phyloP scores from a whole-genome alignment of 306 rosid genomes.

The Notholithocarpus densiflorus region DNA sequence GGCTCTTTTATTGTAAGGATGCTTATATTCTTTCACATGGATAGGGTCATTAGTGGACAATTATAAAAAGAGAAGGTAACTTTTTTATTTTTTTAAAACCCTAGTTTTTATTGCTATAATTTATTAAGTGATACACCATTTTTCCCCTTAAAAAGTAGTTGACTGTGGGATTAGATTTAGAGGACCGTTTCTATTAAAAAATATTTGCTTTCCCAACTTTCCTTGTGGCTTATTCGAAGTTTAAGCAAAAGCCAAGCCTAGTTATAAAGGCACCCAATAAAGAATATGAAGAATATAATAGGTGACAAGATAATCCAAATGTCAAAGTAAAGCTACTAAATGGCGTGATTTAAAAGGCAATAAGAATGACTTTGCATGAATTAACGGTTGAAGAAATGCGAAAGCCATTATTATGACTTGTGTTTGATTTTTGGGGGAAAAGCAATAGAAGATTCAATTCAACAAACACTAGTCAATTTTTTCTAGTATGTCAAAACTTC shows the following conservation, averaged over 20 bases:
- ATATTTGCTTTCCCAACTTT: no score
- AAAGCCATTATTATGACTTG: not conserved
- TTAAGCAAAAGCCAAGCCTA: not conserved
- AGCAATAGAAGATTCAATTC: not conserved
- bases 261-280: not conserved
- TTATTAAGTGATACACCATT: no score
- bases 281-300: not conserved
- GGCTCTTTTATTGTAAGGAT: no score
- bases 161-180: no score
- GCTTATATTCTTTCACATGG: no score
- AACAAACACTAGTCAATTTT: not conserved
- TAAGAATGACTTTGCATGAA: not conserved
- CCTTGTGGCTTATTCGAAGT: not conserved
- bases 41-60: no score
- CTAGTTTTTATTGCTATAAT: no score
- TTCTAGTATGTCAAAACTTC: not conserved
- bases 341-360: conserved; percentile 16
- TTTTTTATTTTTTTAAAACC: no score
- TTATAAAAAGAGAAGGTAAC: no score
- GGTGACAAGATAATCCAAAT: not conserved
- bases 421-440: not conserved
- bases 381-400: not conserved
- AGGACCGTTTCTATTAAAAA: no score
- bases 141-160: no score
- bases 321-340: conserved; percentile 5